These are phyloP conservation scores for Xylaria sp. DNA, from an alignment of 2,329 filamentous ascomycete genomes.

Conservation along the genomic window DNA sequence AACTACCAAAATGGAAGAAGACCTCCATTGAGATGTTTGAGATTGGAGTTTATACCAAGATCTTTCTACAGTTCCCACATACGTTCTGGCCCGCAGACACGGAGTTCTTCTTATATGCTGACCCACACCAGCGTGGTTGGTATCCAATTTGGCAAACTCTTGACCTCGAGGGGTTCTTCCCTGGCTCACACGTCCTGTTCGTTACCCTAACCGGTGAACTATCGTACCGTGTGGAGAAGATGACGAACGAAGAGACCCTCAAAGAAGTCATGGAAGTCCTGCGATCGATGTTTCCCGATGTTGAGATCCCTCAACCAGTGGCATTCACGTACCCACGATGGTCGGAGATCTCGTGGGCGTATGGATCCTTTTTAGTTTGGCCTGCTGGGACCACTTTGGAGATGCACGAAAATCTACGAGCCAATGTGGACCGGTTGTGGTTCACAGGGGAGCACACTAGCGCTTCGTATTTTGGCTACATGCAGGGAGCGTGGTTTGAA, in stretches of 20 bases:
- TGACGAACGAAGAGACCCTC: not conserved
- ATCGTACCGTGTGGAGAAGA: not conserved
- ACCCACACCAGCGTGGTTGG: constrained; percentile 1
- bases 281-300: not conserved
- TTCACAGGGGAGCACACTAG: constrained; percentile 2
- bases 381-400: not conserved
- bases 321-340: constrained; percentile 4
- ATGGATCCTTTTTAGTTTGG: constrained; percentile 2
- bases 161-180: not conserved
- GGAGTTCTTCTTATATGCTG: constrained; percentile 1
- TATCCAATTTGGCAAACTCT: constrained; percentile 6
- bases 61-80: constrained; percentile 1
- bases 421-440: not conserved
- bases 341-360: not conserved
- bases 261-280: not conserved
- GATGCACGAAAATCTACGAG: constrained; percentile 1
- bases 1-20: not conserved
- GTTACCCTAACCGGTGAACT: not conserved
- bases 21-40: constrained; percentile 3
- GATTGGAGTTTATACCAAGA: constrained; percentile 6
- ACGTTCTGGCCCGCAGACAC: not conserved
- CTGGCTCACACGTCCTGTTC: constrained; percentile 1
- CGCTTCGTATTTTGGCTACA: constrained; percentile 1
- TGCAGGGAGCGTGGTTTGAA: constrained; percentile 6
- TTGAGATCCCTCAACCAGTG: not conserved